Conservation (phyloP, 2,329 filamentous ascomycete genomes). For the Decorospora gaudefroyi region DNA sequence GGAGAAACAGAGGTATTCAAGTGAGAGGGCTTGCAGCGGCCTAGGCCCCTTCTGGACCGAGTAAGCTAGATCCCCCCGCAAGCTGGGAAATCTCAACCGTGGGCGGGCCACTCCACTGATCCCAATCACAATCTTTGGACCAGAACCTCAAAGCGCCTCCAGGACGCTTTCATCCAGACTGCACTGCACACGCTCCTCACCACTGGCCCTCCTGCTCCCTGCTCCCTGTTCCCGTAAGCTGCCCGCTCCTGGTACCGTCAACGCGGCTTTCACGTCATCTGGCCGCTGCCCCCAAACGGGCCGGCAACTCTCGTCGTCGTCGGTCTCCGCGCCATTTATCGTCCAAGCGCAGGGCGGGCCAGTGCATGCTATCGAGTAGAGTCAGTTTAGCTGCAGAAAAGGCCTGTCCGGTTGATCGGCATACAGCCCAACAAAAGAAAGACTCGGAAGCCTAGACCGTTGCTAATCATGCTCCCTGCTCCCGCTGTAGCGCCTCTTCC, state of each 20-base stretch:
- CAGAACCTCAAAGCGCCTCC: conserved; percentile 2
- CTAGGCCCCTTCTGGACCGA: conserved; percentile 7
- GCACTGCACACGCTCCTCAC: neutral
- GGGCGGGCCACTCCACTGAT: no score
- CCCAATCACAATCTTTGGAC: neutral
- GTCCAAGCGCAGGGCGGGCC: conserved; percentile 2
- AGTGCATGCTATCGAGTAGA: conserved; percentile 6
- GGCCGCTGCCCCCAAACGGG: neutral
- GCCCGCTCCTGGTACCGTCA: neutral
- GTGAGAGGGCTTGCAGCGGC: conserved; percentile 14
- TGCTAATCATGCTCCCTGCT: conserved; percentile 11
- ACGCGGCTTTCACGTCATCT: conserved; percentile 10
- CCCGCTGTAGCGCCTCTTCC: conserved; percentile 8
- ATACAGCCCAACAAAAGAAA: conserved; percentile 23
- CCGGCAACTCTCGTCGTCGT: conserved; percentile 1
- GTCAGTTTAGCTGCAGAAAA: conserved; percentile 19
- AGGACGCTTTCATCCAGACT: conserved; percentile 9
- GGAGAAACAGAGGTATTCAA: conserved; percentile 10
- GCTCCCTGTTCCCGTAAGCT: no score
- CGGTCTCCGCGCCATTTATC: conserved; percentile 11
- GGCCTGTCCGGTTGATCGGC: conserved; percentile 21
- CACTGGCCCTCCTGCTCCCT: no score
- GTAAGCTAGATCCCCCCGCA: conserved; percentile 9
- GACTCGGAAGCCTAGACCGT: conserved; percentile 18
- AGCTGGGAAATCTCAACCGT: conserved; percentile 5